These are phyloP conservation scores for Diaporthe capsici DNA, from an alignment of 2,329 filamentous ascomycete species.

Conservation along the genomic window DNA sequence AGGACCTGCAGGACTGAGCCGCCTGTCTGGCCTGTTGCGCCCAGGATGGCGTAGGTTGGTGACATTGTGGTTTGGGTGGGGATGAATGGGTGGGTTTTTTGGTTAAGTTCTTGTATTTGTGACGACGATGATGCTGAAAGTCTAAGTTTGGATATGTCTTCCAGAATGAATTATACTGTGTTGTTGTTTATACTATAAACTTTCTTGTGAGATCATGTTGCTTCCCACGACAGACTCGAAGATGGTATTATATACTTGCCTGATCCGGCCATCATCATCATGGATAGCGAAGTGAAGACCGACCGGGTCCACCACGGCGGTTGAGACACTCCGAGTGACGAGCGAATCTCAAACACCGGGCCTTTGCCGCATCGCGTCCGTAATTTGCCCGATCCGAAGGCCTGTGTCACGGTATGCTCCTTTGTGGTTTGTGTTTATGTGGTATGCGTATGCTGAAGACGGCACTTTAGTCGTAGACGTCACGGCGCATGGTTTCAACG, in stretches of 20 bases:
- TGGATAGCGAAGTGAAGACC: background rate
- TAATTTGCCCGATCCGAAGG: background rate
- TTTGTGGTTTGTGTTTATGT: background rate
- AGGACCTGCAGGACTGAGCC: conserved; percentile 11
- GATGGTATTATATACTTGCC: background rate
- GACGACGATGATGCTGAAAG: background rate
- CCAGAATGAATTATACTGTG: background rate
- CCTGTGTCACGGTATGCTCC: background rate
- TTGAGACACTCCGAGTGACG: conserved; percentile 14
- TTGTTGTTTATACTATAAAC: no score
- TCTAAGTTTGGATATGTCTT: background rate
- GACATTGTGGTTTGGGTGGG: conserved; percentile 29
- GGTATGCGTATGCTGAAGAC: background rate
- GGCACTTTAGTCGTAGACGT: conserved; percentile 8
- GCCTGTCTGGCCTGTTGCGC: conserved; percentile 30
- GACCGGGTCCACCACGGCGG: background rate
- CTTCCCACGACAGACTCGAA: background rate
- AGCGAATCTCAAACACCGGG: background rate
- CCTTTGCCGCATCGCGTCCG: background rate
- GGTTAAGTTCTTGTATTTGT: background rate
- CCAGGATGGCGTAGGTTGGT: conserved; percentile 29
- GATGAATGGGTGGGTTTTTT: conserved; percentile 9
- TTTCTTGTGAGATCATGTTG: background rate
- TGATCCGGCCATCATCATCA: background rate
- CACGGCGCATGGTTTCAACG: conserved; percentile 5